These are phyloP conservation scores for Rhizophora apiculata DNA, from an alignment of 345 rosid species.

Conservation along the genomic window DNA sequence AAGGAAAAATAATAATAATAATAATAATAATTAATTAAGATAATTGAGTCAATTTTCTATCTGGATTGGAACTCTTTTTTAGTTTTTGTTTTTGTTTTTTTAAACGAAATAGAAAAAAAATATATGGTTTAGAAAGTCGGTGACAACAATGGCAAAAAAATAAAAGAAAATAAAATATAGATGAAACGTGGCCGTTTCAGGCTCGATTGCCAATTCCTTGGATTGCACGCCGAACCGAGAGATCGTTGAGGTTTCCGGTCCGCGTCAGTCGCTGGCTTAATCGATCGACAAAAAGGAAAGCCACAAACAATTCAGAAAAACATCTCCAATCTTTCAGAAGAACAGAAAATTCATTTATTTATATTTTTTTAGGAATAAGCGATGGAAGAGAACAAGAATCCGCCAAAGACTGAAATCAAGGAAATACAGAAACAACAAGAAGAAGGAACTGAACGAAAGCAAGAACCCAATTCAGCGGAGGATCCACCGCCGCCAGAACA, in stretches of 20 bases:
- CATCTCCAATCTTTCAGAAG: neutral
- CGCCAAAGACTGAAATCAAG: neutral
- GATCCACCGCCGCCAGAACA: neutral
- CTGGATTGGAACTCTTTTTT: too few relatives aligned
- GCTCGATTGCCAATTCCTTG: neutral
- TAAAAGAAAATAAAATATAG: too few relatives aligned
- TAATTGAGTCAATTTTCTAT: too few relatives aligned
- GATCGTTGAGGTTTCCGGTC: slow-evolving; percentile 6
- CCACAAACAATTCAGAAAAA: neutral
- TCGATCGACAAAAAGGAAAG: neutral
- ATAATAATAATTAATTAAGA: too few relatives aligned
- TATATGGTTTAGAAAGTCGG: too few relatives aligned
- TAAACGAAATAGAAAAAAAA: too few relatives aligned
- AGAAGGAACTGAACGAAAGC: neutral
- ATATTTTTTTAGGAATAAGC: too few relatives aligned
- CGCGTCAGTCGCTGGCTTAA: slow-evolving; percentile 2
- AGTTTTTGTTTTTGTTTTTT: too few relatives aligned
- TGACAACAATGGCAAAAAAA: too few relatives aligned
- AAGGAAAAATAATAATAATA: too few relatives aligned
- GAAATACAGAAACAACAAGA: neutral
- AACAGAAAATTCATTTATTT: too few relatives aligned
- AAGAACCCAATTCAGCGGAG: slow-evolving; percentile 4
- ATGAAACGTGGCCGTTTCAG: slow-evolving; percentile 6
- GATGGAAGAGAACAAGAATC: slow-evolving; percentile 20
- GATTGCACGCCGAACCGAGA: neutral